These are phyloP conservation scores for Coemansia sp. DNA, from an alignment of 192 early-diverging fungal genomes.

Conservation along the genomic window DNA sequence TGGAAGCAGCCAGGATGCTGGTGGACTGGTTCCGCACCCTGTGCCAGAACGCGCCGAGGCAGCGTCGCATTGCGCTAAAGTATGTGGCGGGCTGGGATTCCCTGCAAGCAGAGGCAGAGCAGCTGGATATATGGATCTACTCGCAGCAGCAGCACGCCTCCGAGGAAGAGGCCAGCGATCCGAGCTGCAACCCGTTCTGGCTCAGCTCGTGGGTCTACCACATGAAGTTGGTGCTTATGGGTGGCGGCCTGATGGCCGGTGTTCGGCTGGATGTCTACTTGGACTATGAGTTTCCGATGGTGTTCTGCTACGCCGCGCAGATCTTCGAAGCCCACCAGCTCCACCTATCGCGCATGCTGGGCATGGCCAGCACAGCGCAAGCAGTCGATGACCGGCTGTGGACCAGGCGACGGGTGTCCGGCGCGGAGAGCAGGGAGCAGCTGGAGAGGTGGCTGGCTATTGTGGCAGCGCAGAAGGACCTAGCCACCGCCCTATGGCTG, in stretches of 20 bases:
- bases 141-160: background rate
- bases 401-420: background rate
- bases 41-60: conserved; percentile 41
- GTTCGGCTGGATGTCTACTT: conserved; percentile 31
- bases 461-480: conserved; percentile 19
- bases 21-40: conserved; percentile 37
- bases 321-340: conserved; percentile 28
- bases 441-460: conserved; percentile 17
- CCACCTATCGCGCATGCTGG: conserved; percentile 23
- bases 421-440: conserved; percentile 8
- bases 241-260: conserved; percentile 20
- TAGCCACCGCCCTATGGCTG: conserved; percentile 40
- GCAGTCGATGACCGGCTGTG: background rate
- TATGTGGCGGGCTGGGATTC: conserved; percentile 34
- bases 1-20: conserved; percentile 25
- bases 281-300: conserved; percentile 28
- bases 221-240: conserved; percentile 37
- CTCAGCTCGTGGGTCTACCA: conserved; percentile 53
- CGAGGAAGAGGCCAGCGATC: conserved; percentile 3
- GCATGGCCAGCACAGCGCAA: background rate
- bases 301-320: conserved; percentile 33
- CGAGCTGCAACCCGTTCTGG: conserved; percentile 29
- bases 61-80: conserved; percentile 34
- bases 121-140: conserved; percentile 27
- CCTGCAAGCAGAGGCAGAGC: conserved; percentile 46